These are phyloP conservation scores for Saraca asoca DNA, from an alignment of 331 rosid genomes.

Conservation along the genomic window DNA sequence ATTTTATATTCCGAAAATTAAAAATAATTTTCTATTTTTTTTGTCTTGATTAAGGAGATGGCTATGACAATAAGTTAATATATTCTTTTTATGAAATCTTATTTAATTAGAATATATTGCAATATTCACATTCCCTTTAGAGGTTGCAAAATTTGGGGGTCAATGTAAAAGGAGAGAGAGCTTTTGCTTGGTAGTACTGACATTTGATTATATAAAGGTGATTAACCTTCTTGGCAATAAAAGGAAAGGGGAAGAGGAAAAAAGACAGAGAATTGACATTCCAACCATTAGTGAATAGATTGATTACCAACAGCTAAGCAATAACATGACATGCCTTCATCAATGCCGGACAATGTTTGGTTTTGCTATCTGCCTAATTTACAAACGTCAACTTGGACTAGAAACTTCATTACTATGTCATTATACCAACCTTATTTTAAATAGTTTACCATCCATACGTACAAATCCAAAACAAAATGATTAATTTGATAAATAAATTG, in stretches of 20 bases:
- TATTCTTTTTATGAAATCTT: background rate
- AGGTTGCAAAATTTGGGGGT: slow-evolving; percentile 2
- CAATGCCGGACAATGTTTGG: slow-evolving; percentile 9
- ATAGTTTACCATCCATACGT: background rate
- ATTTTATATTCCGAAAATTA: background rate
- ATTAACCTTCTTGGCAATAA: slow-evolving; percentile 20
- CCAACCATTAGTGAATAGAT: slow-evolving; percentile 32
- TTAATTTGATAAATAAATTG: too few species aligned
- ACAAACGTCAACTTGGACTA: slow-evolving; percentile 8
- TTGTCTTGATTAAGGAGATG: background rate
- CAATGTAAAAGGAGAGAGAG: slow-evolving; percentile 17
- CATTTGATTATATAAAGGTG: background rate
- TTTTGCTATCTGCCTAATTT: background rate
- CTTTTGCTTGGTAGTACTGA: slow-evolving; percentile 1
- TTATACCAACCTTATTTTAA: background rate
- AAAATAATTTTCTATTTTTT: background rate
- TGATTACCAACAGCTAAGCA: slow-evolving; percentile 24
- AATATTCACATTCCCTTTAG: too few species aligned
- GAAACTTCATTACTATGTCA: background rate
- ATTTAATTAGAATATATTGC: too few species aligned
- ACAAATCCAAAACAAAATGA: background rate
- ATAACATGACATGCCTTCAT: slow-evolving; percentile 12
- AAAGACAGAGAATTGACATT: slow-evolving; percentile 34
- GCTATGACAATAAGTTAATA: background rate
- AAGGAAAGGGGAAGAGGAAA: slow-evolving; percentile 8